A percentile compares a stretch with the other conserved stretches of the same genome.
phyloP scores from a whole-genome alignment of 2,329 filamentous ascomycete genomes.

The Diaporthe helianthi region DNA sequence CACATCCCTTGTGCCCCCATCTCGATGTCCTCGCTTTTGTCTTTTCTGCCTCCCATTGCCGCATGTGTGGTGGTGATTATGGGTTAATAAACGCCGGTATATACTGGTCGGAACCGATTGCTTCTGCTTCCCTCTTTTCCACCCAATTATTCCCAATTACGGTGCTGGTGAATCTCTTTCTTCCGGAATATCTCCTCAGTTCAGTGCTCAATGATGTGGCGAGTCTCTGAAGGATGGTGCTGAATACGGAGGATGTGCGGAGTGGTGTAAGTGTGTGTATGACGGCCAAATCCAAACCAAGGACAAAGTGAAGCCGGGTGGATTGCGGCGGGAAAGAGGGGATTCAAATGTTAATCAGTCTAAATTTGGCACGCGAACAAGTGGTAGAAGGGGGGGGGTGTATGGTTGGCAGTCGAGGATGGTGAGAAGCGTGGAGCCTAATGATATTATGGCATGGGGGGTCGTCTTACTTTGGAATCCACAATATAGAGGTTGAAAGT shows the following conservation, averaged over 20 bases:
- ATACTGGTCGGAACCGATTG: background rate
- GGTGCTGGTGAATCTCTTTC: background rate
- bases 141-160: background rate
- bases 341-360: constrained; percentile 24
- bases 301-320: background rate
- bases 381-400: background rate
- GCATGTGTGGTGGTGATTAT: constrained; percentile 25
- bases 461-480: constrained; percentile 19
- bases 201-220: background rate
- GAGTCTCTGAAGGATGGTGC: background rate
- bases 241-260: background rate
- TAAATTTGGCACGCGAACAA: constrained; percentile 21
- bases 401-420: background rate
- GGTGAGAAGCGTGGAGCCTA: constrained; percentile 19
- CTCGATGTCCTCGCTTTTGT: constrained; percentile 32
- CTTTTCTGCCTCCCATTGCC: constrained; percentile 32
- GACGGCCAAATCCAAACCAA: constrained; percentile 17
- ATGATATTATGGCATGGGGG: constrained; percentile 23
- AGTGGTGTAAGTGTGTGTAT: background rate
- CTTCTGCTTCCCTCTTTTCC: background rate
- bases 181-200: background rate
- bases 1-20: constrained; percentile 28
- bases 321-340: background rate
- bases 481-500: constrained; percentile 22
- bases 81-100: background rate